Percentiles rank a stretch among this genome's conserved stretches.
phyloP scores from a whole-genome alignment of 768 basidiomycete species.

The Lentinula boryana region DNA sequence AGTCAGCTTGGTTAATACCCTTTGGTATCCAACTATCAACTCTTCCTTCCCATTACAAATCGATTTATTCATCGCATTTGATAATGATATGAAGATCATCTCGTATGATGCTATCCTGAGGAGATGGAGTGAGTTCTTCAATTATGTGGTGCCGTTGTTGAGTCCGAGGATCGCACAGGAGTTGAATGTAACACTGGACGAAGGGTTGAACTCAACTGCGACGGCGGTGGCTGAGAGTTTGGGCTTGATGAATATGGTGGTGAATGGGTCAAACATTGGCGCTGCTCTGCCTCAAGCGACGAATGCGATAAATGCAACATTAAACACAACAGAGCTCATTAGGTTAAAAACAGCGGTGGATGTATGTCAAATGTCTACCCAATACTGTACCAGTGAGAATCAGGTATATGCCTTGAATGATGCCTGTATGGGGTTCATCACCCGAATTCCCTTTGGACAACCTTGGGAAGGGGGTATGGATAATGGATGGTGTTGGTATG shows the following conservation, averaged over 20 bases:
- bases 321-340: background rate
- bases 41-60: constrained; percentile 3
- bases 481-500: constrained; percentile 5
- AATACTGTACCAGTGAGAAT: constrained; percentile 6
- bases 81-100: constrained; percentile 5
- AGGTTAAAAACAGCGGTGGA: constrained; percentile 2
- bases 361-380: constrained; percentile 1
- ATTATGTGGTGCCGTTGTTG: background rate
- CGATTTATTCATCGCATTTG: constrained; percentile 3
- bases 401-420: constrained; percentile 5
- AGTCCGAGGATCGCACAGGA: constrained; percentile 1
- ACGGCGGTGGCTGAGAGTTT: background rate
- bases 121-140: constrained; percentile 1
- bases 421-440: background rate
- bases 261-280: too few relatives aligned
- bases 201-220: background rate
- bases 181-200: too few relatives aligned
- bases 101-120: constrained; percentile 7
- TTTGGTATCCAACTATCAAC: constrained; percentile 4
- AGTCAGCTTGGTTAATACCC: background rate
- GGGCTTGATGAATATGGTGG: too few relatives aligned
- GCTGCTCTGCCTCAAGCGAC: too few relatives aligned
- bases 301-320: too few relatives aligned
- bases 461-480: constrained; percentile 7
- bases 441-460: constrained; percentile 2